Conservation (phyloP, 768 basidiomycete genomes). For the Paxillus ammoniavirescens region DNA sequence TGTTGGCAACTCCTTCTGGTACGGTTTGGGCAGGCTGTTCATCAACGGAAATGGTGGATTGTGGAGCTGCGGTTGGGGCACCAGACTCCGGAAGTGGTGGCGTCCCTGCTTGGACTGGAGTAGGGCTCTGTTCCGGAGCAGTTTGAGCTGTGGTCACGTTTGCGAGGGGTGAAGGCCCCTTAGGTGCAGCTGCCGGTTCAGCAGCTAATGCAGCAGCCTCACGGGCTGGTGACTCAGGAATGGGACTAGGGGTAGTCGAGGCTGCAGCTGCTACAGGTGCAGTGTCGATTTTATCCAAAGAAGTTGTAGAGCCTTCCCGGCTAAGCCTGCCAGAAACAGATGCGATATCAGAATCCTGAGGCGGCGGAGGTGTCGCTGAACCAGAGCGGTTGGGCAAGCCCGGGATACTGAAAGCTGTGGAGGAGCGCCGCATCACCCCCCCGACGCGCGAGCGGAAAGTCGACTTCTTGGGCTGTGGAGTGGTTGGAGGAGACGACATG, state of each 20-base stretch:
- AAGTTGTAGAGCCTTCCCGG: conserved; percentile 26
- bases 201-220: conserved; percentile 46
- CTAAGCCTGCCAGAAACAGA: conserved; percentile 29
- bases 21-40: conserved; percentile 4
- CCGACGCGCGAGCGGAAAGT: conserved; percentile 62
- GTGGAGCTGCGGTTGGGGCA: conserved; percentile 7
- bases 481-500: conserved; percentile 25
- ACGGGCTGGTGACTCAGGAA: conserved; percentile 66
- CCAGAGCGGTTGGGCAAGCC: conserved; percentile 29
- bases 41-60: conserved; percentile 4
- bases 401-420: conserved; percentile 48
- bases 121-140: conserved; percentile 12
- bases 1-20: conserved; percentile 5
- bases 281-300: conserved; percentile 35
- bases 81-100: conserved; percentile 16
- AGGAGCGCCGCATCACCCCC: conserved; percentile 58
- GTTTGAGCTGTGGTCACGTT: conserved; percentile 23
- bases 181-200: conserved; percentile 24
- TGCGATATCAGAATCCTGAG: conserved; percentile 27
- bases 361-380: conserved; percentile 25
- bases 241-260: conserved; percentile 53
- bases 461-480: conserved; percentile 31
- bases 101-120: conserved; percentile 22
- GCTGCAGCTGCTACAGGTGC: conserved; percentile 16
- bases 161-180: conserved; percentile 45